Evolutionary conservation across 148 eudicot genomes (phyloP).

Genomic region (Camellia japonica): DNA sequence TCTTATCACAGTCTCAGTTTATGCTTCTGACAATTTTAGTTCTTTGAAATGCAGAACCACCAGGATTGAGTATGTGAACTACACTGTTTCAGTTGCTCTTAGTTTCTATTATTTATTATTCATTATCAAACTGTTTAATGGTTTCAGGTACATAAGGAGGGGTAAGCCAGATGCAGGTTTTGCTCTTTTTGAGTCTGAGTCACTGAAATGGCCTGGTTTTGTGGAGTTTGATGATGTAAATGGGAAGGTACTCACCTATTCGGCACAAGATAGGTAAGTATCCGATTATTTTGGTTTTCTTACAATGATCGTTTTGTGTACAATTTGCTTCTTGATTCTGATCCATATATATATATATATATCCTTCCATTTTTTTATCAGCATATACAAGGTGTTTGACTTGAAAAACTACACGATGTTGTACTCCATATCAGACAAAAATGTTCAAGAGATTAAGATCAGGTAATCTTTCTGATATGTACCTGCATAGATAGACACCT

Average conservation of each 20-base stretch:
- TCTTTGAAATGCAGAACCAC: constrained; percentile 97
- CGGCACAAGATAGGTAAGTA: constrained; percentile 76
- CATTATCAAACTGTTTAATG: not conserved
- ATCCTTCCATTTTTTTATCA: constrained; percentile 21
- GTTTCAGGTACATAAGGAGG: constrained; percentile 72
- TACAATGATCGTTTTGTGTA: not conserved
- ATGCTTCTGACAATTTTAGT: constrained; percentile 91
- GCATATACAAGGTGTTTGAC: constrained; percentile 89
- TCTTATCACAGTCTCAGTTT: constrained; percentile 93
- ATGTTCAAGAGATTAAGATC: constrained; percentile 95
- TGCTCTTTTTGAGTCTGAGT: constrained; percentile 93
- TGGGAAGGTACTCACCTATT: constrained; percentile 85
- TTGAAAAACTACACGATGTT: constrained; percentile 90
- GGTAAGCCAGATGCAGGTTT: constrained; percentile 97
- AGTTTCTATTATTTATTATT: not conserved
- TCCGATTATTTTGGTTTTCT: not conserved
- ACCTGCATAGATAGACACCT: not conserved
- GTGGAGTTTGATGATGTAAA: constrained; percentile 98
- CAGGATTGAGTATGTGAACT: constrained; percentile 74
- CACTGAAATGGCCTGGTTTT: constrained; percentile 98
- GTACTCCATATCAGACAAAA: constrained; percentile 89
- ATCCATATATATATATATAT: not conserved
- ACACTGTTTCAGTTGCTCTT: not conserved
- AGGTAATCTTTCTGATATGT: constrained; percentile 42
- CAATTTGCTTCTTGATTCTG: constrained; percentile 2